Conservation (phyloP, 768 basidiomycete genomes). For the Termitomyces sp. region DNA sequence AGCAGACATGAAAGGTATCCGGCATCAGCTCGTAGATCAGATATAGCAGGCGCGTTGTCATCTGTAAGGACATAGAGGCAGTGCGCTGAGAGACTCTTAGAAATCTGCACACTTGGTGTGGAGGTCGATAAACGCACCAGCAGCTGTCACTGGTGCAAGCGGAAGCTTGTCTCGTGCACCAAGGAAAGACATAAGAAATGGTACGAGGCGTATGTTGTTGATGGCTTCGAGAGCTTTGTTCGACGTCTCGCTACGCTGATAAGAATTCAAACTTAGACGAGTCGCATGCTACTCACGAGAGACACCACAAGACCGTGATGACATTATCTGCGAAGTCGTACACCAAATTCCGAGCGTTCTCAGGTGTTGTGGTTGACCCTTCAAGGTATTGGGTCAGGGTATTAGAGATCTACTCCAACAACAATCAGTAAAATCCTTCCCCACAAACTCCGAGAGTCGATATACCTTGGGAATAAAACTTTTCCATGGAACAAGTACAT, state of each 20-base stretch:
- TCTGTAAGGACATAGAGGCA: slow-evolving; percentile 91
- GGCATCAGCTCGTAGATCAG: slow-evolving; percentile 59
- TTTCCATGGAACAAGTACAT: slow-evolving; percentile 74
- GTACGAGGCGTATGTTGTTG: slow-evolving; percentile 73
- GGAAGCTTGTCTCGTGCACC: slow-evolving; percentile 67
- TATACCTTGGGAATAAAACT: slow-evolving; percentile 77
- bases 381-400: slow-evolving; percentile 67
- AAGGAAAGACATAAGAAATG: slow-evolving; percentile 91
- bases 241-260: slow-evolving; percentile 73
- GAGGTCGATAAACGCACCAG: slow-evolving; percentile 48
- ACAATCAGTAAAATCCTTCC: slow-evolving; percentile 1
- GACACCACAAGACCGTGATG: slow-evolving; percentile 90
- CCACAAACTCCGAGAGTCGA: background rate
- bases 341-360: slow-evolving; percentile 71
- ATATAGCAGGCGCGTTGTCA: slow-evolving; percentile 76
- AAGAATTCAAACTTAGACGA: slow-evolving; percentile 8
- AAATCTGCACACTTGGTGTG: background rate
- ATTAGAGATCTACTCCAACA: slow-evolving; percentile 58
- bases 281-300: slow-evolving; percentile 65
- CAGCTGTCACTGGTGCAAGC: slow-evolving; percentile 68
- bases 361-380: slow-evolving; percentile 57
- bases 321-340: slow-evolving; percentile 91
- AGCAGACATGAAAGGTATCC: slow-evolving; percentile 64
- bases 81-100: slow-evolving; percentile 54
- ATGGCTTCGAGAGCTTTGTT: slow-evolving; percentile 89